Evolutionary conservation across 345 rosid genomes (phyloP).

Genomic region (Excoecaria agallocha): DNA sequence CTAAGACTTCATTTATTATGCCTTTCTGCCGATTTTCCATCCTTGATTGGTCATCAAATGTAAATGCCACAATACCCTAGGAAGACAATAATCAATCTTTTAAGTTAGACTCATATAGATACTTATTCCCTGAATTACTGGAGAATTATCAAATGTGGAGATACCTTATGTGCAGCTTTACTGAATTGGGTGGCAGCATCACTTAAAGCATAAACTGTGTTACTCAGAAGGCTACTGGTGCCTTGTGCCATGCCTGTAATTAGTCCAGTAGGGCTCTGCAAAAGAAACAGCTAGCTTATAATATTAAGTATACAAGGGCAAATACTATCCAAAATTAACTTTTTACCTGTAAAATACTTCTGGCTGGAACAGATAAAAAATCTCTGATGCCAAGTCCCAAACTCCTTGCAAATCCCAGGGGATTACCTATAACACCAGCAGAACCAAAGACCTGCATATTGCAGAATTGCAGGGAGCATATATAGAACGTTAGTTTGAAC

Average conservation of each 20-base stretch:
- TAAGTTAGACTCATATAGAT: no score
- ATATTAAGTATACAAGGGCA: neutral
- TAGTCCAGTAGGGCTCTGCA: conserved; percentile 85
- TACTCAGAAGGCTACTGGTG: conserved; percentile 83
- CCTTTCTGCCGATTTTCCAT: conserved; percentile 78
- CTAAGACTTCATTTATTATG: conserved; percentile 84
- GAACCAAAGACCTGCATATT: conserved; percentile 81
- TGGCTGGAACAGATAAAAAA: conserved; percentile 85
- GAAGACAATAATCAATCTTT: conserved; percentile 15
- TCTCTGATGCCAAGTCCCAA: conserved; percentile 83
- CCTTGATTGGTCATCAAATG: conserved; percentile 85
- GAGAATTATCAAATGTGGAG: conserved; percentile 17
- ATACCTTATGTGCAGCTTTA: conserved; percentile 98
- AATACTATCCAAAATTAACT: neutral
- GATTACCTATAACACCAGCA: conserved; percentile 98
- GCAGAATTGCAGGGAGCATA: conserved; percentile 7
- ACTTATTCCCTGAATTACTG: neutral
- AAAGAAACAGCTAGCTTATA: conserved; percentile 17
- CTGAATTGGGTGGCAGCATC: conserved; percentile 97
- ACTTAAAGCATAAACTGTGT: conserved; percentile 87
- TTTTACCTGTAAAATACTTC: conserved; percentile 65
- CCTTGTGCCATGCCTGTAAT: conserved; percentile 92
- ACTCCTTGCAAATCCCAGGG: conserved; percentile 93
- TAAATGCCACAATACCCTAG: conserved; percentile 93
- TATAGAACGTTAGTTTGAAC: conserved; percentile 9